Conservation (phyloP, 2,329 filamentous ascomycete genomes). For the Didymella lethalis region DNA sequence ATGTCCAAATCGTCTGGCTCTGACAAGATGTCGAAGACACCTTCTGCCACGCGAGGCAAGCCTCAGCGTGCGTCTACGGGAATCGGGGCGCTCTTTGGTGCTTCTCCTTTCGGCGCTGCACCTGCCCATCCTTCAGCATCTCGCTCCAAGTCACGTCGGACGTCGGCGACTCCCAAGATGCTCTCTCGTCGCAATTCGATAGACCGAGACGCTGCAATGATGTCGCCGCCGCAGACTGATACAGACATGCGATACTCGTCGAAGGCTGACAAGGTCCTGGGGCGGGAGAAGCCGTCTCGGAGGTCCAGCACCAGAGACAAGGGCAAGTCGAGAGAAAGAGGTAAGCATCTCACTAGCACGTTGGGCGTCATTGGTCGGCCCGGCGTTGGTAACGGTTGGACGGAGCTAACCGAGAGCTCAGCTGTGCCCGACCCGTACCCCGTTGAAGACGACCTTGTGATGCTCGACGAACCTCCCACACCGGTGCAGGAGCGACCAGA, state of each 20-base stretch:
- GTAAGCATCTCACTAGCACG: constrained; percentile 43
- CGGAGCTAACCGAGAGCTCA: constrained; percentile 44
- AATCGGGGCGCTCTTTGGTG: constrained; percentile 69
- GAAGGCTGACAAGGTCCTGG: constrained; percentile 84
- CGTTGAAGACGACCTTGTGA: constrained; percentile 67
- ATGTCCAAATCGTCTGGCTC: constrained; percentile 76
- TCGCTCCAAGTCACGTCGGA: constrained; percentile 73
- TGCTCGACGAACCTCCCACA: constrained; percentile 54
- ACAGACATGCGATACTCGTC: constrained; percentile 65
- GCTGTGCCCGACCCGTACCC: constrained; percentile 66
- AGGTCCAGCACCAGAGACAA: constrained; percentile 55
- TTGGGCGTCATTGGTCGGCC: constrained; percentile 32
- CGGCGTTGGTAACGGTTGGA: constrained; percentile 47
- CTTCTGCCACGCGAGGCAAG: constrained; percentile 56
- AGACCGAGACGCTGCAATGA: constrained; percentile 70
- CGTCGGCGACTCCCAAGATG: constrained; percentile 63
- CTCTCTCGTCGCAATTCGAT: constrained; percentile 73
- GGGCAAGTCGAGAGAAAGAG: constrained; percentile 61
- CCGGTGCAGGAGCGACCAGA: constrained; percentile 43
- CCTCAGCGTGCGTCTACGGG: constrained; percentile 66
- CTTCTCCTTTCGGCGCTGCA: constrained; percentile 29
- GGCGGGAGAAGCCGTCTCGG: constrained; percentile 54
- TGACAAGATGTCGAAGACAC: constrained; percentile 68
- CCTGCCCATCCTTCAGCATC: constrained; percentile 61
- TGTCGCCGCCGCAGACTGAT: constrained; percentile 77